phyloP scores from a whole-genome alignment of 176 grass and related monocot genomes.

The Lolium perenne region DNA sequence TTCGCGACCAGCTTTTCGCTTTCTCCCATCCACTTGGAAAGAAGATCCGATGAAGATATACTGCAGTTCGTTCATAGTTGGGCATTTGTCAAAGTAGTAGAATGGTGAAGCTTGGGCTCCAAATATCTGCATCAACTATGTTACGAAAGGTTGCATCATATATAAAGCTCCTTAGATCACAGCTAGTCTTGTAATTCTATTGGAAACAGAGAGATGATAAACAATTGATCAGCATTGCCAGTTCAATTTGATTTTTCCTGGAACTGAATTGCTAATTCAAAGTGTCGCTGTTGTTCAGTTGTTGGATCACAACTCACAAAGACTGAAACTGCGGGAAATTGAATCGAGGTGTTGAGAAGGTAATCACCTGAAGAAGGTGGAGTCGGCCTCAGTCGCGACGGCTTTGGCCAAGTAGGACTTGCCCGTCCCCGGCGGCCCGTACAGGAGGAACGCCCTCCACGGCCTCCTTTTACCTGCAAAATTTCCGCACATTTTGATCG shows the following conservation, averaged over 20 bases:
- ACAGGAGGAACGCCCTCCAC: slow-evolving; percentile 76
- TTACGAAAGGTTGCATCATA: neutral
- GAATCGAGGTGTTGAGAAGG: neutral
- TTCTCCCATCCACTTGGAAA: slow-evolving; percentile 86
- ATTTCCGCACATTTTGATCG: neutral
- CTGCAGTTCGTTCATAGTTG: slow-evolving; percentile 16
- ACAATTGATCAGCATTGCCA: neutral
- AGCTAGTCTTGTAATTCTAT: too few relatives aligned
- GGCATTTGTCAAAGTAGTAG: neutral
- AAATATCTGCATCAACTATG: neutral
- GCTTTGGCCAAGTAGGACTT: slow-evolving; percentile 78
- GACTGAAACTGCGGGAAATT: neutral
- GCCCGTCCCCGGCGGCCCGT: slow-evolving; percentile 70
- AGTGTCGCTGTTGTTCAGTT: neutral
- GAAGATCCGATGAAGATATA: slow-evolving; percentile 77
- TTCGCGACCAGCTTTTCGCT: slow-evolving; percentile 75
- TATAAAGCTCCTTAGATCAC: too few relatives aligned
- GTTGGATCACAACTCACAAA: neutral
- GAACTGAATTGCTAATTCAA: neutral
- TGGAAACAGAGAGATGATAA: neutral
- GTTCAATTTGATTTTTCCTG: neutral
- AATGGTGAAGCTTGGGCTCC: neutral
- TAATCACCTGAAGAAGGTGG: slow-evolving; percentile 72
- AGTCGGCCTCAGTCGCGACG: slow-evolving; percentile 76
- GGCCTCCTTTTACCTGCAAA: slow-evolving; percentile 66